Conservation (phyloP, 164 flowering plant species). For the Chimonanthus salicifolius region DNA sequence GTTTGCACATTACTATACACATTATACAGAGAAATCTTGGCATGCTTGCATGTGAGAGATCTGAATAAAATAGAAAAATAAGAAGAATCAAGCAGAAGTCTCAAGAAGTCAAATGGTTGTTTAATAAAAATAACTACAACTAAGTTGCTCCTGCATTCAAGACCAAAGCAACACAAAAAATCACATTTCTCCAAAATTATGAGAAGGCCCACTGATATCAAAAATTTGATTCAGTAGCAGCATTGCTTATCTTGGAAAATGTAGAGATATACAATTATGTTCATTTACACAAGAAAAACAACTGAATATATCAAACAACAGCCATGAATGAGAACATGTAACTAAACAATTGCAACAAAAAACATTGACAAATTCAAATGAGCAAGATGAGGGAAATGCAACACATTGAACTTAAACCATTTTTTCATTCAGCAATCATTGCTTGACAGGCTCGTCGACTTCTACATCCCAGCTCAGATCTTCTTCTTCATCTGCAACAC, state of each 20-base stretch:
- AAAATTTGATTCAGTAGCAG: background rate
- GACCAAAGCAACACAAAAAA: background rate
- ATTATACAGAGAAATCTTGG: too few species aligned
- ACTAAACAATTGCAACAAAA: conserved; percentile 9
- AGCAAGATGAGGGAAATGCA: background rate
- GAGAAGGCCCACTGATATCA: background rate
- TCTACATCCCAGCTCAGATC: conserved; percentile 91
- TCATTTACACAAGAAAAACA: conserved; percentile 15
- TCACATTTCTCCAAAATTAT: background rate
- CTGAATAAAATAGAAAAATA: too few species aligned
- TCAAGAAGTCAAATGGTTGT: background rate
- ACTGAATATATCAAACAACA: background rate
- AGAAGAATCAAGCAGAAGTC: background rate
- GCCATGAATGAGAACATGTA: conserved; percentile 3
- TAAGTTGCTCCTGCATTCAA: background rate
- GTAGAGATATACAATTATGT: conserved; percentile 2
- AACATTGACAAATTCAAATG: background rate
- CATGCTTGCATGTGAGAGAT: too few species aligned
- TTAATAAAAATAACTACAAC: background rate
- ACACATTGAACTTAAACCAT: conserved; percentile 1
- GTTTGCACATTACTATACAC: too few species aligned
- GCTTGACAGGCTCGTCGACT: conserved; percentile 61
- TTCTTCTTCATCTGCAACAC: conserved; percentile 68
- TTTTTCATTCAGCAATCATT: conserved; percentile 19
- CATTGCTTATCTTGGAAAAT: conserved; percentile 2